Percentiles rank a stretch among this genome's conserved stretches.
Evolutionary conservation across 371 early-diverging fungal species (phyloP).

Genomic region (Rhizopus microsporus): DNA sequence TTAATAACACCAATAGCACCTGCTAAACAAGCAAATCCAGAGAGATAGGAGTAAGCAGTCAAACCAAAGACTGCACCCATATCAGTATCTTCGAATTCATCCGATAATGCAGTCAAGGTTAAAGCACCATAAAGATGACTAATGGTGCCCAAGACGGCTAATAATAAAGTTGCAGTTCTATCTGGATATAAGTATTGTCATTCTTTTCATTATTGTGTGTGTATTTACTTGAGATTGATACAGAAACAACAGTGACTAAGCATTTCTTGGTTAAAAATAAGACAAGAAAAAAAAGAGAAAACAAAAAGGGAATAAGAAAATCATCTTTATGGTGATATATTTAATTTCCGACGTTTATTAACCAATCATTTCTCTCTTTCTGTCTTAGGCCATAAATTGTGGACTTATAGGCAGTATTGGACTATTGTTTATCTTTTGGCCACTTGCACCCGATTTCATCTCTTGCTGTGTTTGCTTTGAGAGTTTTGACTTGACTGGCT

Average conservation of each 20-base stretch:
- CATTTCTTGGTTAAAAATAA: slow-evolving; percentile 13
- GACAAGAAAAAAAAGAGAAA: slow-evolving; percentile 8
- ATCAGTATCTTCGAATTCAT: slow-evolving; percentile 33
- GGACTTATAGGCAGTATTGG: slow-evolving; percentile 5
- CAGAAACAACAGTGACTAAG: slow-evolving; percentile 47
- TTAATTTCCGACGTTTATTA: not conserved
- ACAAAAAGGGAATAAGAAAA: slow-evolving; percentile 5
- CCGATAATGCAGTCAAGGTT: slow-evolving; percentile 32
- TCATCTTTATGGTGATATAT: not conserved
- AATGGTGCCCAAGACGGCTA: slow-evolving; percentile 38
- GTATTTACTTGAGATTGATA: slow-evolving; percentile 35
- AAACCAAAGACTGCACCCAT: slow-evolving; percentile 35
- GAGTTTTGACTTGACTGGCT: slow-evolving; percentile 32
- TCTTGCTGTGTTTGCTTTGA: not conserved
- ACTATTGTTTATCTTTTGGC: slow-evolving; percentile 1
- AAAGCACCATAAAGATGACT: slow-evolving; percentile 39
- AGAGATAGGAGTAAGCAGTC: slow-evolving; percentile 40
- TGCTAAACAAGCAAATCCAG: slow-evolving; percentile 40
- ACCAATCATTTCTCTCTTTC: not conserved
- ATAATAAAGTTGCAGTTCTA: slow-evolving; percentile 43
- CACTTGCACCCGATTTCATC: not conserved
- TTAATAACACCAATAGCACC: slow-evolving; percentile 45
- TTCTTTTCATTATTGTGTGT: not conserved
- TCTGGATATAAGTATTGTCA: not conserved
- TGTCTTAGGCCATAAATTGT: slow-evolving; percentile 3